A percentile compares a stretch with the other conserved stretches of the same genome.
Conservation (phyloP, 1,284 basidiomycete species). For the Cryptococcus sp. region DNA sequence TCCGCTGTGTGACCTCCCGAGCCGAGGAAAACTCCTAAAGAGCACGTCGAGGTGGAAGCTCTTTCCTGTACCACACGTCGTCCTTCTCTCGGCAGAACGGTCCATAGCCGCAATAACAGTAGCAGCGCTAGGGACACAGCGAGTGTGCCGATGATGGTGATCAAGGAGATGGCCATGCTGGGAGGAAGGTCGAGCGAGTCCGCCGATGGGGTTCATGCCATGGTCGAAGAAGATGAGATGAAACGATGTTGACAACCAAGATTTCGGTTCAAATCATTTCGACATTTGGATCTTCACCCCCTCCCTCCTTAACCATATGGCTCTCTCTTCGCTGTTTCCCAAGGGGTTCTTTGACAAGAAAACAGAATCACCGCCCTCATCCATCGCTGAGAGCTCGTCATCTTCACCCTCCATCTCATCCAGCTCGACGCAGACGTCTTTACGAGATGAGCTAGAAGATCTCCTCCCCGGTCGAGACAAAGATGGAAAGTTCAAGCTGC, state of each 20-base stretch:
- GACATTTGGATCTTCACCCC: background rate
- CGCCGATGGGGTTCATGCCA: background rate
- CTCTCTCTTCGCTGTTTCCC: background rate
- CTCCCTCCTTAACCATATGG: background rate
- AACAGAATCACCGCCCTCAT: background rate
- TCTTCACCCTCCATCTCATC: background rate
- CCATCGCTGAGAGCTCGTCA: background rate
- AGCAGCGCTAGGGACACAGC: background rate
- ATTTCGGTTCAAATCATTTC: background rate
- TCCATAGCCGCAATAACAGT: background rate
- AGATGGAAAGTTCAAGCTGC: constrained; percentile 3
- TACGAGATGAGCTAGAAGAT: background rate
- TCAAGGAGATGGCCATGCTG: background rate
- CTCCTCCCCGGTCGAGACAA: constrained; percentile 4
- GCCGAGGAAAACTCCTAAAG: constrained; percentile 57
- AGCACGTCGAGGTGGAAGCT: constrained; percentile 29
- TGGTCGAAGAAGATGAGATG: background rate
- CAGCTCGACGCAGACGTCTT: background rate
- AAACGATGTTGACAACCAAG: background rate
- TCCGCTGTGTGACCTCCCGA: constrained; percentile 96
- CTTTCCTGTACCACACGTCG: background rate
- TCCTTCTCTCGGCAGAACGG: background rate
- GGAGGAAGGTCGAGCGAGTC: no score
- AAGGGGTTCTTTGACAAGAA: constrained; percentile 1
- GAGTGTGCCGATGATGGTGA: background rate